Evolutionary conservation across 306 rosid genomes (phyloP), one percentile per base, ranked within the genome.

Genomic region (Sophora flavescens): DNA sequence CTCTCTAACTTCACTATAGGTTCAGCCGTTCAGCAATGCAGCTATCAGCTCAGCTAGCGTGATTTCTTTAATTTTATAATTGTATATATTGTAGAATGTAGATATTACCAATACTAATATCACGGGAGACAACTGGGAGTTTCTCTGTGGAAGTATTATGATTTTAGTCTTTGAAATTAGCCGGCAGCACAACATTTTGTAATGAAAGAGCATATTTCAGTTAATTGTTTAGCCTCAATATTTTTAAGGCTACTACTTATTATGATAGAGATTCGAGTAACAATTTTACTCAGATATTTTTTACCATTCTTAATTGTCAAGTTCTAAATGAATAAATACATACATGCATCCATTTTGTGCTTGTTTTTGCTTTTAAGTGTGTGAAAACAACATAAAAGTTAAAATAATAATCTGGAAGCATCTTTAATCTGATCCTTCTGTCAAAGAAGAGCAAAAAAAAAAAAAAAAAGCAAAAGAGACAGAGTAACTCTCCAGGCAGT

Each of bases 11-110:
- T 68, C 73, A 22, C 14, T 47, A 1, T 8, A 1, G 73, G 13
- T 8, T 68, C 15, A 68, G 44, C 28, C 42, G 22, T 14, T 68
- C 15, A 68, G 44, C 26, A 68, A 50, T 48, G 60, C 74, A 68
- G 74, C 28, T 14, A 13, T 47, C 13, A 26, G 8, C 59, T 13
- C 18, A 47, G 58, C 42, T 60, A 28, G 1, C 36, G 3, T 12
- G 44, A 60, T 6, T 32, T 68, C 13, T 47, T 11, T 65, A 17
- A 22, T 65, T 42, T 42, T 65, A 45, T 26, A 4, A 3, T 59
- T 4, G 12, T 13, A 4, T 47, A 68, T 22, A 22, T 22, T 22
- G 22, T 1, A n/a, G n/a, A n/a, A 16, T 74, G 17, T 35, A 35
- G 61, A 48, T n/a, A 68, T 4, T 30, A 10, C 33, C 54, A 53